Evolutionary conservation across 495 filamentous ascomycete genomes (phyloP), one percentile per base, ranked within the genome.

Genomic region (Hyaloscypha finlandica): DNA sequence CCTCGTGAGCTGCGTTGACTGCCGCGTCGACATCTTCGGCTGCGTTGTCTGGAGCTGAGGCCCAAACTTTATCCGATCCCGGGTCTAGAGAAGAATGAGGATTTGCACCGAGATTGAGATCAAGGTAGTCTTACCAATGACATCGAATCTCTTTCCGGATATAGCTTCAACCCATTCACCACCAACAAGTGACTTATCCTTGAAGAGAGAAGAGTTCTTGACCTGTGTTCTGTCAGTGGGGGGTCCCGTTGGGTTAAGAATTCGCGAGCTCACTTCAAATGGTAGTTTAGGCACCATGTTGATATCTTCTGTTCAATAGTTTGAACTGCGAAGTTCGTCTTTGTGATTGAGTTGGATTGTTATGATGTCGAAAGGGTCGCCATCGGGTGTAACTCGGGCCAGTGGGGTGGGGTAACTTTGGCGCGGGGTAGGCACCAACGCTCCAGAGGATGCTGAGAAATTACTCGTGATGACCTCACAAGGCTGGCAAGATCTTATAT

Each of bases 81-180:
- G 90, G 90, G 71, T 92, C 89, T 77, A 42, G 57, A 51, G 16
- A 35, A 4, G 14, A 30, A 56, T 63, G 25, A 48, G 48, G 32
- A 22, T 62, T 12, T n/a, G 59, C 32, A 45, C 25, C 4, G 20
- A 35, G 33, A n/a, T 22, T 30, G 19, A 60, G 42, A 2, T 11
- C 12, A 25, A 35, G 16, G 22, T 53, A 16, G 16, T 67, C 78
- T 57, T 76, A 88, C 87, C 86, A 25, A 89, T 74, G 30, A 92
- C 84, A 69, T 90, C 88, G 65, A 92, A 92, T 29, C 85, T 80
- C 65, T 86, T 80, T 22, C 86, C 86, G 20, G 82, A 88, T 73
- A 84, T 86, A 8, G 87, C 80, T 63, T 82, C 80, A 22, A 87
- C 76, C 89, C 88, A 91, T 74, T 88, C 69, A 48, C 88, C 83